Evolutionary conservation across 345 rosid genomes (phyloP), one percentile per base, ranked within the genome.

Genomic region (Lepidium africanum): DNA sequence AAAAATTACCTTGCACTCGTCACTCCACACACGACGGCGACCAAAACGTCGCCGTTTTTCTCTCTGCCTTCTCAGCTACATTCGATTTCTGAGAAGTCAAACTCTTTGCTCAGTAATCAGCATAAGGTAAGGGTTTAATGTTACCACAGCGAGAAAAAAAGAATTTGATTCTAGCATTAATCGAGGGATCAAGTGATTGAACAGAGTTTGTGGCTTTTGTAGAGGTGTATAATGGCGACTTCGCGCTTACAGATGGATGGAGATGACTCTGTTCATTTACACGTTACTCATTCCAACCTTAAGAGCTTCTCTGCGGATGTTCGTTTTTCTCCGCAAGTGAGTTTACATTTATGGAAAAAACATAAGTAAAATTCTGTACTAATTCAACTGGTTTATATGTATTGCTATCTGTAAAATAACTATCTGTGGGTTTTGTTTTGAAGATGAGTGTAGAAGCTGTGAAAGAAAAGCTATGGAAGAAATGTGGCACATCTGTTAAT

Each of bases 381-480:
- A 42, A 14, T 68, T 38, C 51, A 9, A 37, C 10, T 55, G 13
- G 23, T 47, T 63, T 36, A 12, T 23, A 19, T 27, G 14, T 33
- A 49, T 37, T 7, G 47, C 30, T 52, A 19, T 53, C 54, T 74
- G 8, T 41, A n/a, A 43, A 41, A 36, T 1, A 23, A 5, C 3
- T 30, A 5, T 15, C 3, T 48, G 35, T 73, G 59, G 33, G 0
- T 61, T 53, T 61, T 12, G 17, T 32, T 36, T 3, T 36, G 61
- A 48, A 83, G 84, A 70, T 76, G 82, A 81, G 66, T 58, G 94
- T 93, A 71, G 96, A 90, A 79, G 82, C 91, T 27, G 91, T 88
- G 55, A 90, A 93, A 66, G 98, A 90, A 2, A 93, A 93, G 86
- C 81, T 93, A 37, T 87, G 96, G 98, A 87, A 64, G 13, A 88